These are phyloP conservation scores for Fusarium hainanense DNA, from an alignment of 2,329 filamentous ascomycete species.

Conservation along the genomic window DNA sequence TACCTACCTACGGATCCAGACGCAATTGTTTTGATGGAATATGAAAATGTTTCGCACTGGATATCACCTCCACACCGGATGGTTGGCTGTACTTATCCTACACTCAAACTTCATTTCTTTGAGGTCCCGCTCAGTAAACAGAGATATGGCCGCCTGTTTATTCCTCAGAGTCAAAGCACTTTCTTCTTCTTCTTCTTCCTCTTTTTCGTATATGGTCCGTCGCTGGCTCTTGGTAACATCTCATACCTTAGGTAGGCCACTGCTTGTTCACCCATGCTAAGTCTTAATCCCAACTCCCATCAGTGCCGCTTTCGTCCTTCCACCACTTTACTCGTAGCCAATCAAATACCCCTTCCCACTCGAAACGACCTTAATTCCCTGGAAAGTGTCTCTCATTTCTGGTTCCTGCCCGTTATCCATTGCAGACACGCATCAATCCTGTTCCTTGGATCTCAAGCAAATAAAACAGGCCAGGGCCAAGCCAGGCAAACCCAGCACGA, in stretches of 20 bases:
- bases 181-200: slow-evolving; percentile 1
- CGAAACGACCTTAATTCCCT: slow-evolving; percentile 35
- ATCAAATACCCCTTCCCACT: slow-evolving; percentile 28
- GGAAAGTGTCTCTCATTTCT: slow-evolving; percentile 13
- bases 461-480: slow-evolving; percentile 17
- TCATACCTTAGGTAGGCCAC: slow-evolving; percentile 1
- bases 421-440: slow-evolving; percentile 33
- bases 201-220: slow-evolving; percentile 8
- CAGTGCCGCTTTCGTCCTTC: slow-evolving; percentile 23
- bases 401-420: slow-evolving; percentile 1
- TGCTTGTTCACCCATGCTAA: slow-evolving; percentile 8
- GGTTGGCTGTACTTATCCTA: neutral
- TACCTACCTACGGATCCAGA: neutral
- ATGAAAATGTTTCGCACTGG: slow-evolving; percentile 26
- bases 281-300: slow-evolving; percentile 24
- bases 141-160: neutral
- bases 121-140: neutral
- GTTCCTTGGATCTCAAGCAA: slow-evolving; percentile 34
- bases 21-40: slow-evolving; percentile 13
- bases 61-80: slow-evolving; percentile 12
- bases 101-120: neutral
- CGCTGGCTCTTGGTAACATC: neutral
- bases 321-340: slow-evolving; percentile 21
- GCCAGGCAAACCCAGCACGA: slow-evolving; percentile 18
- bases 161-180: neutral